Percentiles rank a stretch among this genome's conserved stretches.
Evolutionary conservation across 257 asterid genomes (phyloP).

Genomic region (Solanum megistacrolobum): DNA sequence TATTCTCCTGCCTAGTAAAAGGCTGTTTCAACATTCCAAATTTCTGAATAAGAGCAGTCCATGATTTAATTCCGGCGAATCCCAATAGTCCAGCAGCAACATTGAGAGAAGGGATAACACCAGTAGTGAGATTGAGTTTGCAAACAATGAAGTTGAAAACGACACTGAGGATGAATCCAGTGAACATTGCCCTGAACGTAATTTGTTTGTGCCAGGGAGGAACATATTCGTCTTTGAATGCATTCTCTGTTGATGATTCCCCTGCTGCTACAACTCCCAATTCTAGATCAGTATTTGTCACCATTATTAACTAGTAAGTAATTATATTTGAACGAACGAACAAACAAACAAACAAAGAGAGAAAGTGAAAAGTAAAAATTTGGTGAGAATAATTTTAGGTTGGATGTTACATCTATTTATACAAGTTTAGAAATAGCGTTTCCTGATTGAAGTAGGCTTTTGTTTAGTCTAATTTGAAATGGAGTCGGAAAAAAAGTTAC

Average conservation of each 20-base stretch:
- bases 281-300: neutral
- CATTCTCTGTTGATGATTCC: slow-evolving; percentile 9
- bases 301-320: neutral
- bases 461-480: too few relatives aligned
- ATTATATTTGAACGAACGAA: too few relatives aligned
- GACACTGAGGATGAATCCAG: neutral
- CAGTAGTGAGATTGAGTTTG: slow-evolving; percentile 69
- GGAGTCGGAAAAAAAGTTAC: too few relatives aligned
- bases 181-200: slow-evolving; percentile 27
- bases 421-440: too few relatives aligned
- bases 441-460: too few relatives aligned
- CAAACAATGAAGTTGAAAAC: slow-evolving; percentile 56
- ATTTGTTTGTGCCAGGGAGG: slow-evolving; percentile 54
- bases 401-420: too few relatives aligned
- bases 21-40: slow-evolving; percentile 52
- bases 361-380: too few relatives aligned
- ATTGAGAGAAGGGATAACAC: slow-evolving; percentile 59
- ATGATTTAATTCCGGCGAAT: slow-evolving; percentile 22
- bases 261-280: neutral
- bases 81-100: slow-evolving; percentile 62
- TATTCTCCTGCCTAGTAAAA: slow-evolving; percentile 18
- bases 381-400: too few relatives aligned
- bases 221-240: slow-evolving; percentile 12
- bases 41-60: slow-evolving; percentile 14
- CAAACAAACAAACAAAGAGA: too few relatives aligned